Conservation (phyloP, 805 yeast genomes). For the Wickerhamiella occidentalis region DNA sequence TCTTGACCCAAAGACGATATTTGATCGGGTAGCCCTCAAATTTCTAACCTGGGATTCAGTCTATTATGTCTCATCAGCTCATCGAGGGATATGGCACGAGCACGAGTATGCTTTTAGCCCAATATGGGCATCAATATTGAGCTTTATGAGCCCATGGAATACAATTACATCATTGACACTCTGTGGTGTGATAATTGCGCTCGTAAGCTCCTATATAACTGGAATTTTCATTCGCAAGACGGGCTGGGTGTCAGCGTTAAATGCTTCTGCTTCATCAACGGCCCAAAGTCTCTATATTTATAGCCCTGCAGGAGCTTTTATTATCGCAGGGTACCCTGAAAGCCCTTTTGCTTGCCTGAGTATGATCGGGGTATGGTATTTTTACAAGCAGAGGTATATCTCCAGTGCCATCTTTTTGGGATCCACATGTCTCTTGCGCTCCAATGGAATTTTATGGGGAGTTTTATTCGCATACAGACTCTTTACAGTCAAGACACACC, state of each 20-base stretch:
- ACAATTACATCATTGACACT: conserved; percentile 29
- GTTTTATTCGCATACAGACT: conserved; percentile 50
- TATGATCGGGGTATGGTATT: conserved; percentile 42
- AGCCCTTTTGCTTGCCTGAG: conserved; percentile 51
- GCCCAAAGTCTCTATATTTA: conserved; percentile 40
- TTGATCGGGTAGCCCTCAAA: conserved; percentile 20
- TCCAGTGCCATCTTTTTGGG: conserved; percentile 45
- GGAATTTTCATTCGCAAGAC: background rate
- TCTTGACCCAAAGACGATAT: conserved; percentile 15
- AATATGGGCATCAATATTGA: conserved; percentile 51
- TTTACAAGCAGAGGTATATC: conserved; percentile 36
- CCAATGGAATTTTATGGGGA: conserved; percentile 70
- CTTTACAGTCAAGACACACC: conserved; percentile 11
- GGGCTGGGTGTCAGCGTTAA: conserved; percentile 12
- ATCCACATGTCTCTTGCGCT: conserved; percentile 49
- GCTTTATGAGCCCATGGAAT: conserved; percentile 10
- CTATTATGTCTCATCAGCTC: conserved; percentile 50
- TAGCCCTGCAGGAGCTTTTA: conserved; percentile 74
- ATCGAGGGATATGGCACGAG: conserved; percentile 48
- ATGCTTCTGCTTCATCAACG: conserved; percentile 23
- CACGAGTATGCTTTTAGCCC: conserved; percentile 87
- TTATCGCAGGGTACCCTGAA: conserved; percentile 67
- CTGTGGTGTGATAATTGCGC: conserved; percentile 39
- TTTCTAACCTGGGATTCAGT: conserved; percentile 79
- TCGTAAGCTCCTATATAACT: conserved; percentile 23